Evolutionary conservation across 345 rosid species (phyloP), one percentile per base, ranked within the genome.

Genomic region (Euphorbia tirucalli): DNA sequence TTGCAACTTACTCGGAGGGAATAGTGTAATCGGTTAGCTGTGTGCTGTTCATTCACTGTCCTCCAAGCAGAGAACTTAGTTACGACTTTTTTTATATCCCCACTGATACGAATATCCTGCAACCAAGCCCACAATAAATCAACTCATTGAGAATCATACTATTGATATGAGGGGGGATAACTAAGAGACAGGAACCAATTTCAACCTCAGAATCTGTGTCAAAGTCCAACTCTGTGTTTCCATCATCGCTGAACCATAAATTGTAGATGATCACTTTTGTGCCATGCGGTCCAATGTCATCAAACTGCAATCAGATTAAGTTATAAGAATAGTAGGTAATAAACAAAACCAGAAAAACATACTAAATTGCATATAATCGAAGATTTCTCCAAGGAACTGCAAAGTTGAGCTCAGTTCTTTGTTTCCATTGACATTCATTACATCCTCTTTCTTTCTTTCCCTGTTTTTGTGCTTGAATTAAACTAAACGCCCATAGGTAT

Each of bases 221-320:
- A 43, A 95, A 92, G 85, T 95, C 97, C 54, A 95, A 81, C 81
- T 95, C 99, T 80, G 80, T 8, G 30, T 75, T 83, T 35, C 87
- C 90, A 50, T 84, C 91, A 35, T 89, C 84, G 76, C 69, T 85
- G 75, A 79, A 78, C 99, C 99, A 95, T 69, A 95, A 66, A 79
- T 95, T 95, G 82, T 92, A 95, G 73, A 95, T 75, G 16, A 92
- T 80, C 70, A 95, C 80, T 84, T 90, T 95, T 62, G 99, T 95
- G 63, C 99, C 99, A 85, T 87, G 97, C 14, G 81, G 28, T 52
- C 89, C 92, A 71, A 95, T 71, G 74, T 89, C 87, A 58, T 88
- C 88, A 86, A 90, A 89, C 99, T 95, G 97, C 81, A 70, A 77
- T 66, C 25, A 75, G 66, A 61, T 63, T 37, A 30, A 43, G 3